Evolutionary conservation across 257 asterid genomes (phyloP).

Genomic region (Agastache rugosa): DNA sequence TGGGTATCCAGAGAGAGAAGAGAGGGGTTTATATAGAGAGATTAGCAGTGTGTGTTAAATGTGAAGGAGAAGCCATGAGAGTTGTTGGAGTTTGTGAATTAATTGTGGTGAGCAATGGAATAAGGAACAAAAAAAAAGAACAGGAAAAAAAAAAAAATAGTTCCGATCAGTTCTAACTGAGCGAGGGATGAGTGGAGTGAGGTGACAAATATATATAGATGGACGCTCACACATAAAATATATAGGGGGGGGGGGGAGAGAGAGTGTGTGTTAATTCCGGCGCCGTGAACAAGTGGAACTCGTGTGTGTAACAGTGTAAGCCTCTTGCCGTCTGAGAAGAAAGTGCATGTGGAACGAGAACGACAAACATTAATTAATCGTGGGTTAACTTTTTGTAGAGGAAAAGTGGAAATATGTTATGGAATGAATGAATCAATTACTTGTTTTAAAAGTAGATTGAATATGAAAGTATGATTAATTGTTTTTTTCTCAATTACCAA

Average conservation of each 20-base stretch:
- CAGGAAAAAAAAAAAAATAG: not conserved
- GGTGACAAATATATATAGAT: not conserved
- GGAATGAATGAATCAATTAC: not conserved
- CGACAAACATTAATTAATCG: slow-evolving; percentile 19
- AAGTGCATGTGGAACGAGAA: slow-evolving; percentile 29
- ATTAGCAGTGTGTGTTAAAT: not conserved
- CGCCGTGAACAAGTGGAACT: slow-evolving; percentile 50
- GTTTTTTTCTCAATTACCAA: not conserved
- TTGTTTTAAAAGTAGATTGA: slow-evolving; percentile 2
- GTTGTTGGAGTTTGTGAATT: not conserved
- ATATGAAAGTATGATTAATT: not conserved
- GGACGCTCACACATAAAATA: too few species aligned
- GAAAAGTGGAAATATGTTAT: not conserved
- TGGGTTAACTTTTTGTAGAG: not conserved
- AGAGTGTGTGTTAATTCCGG: slow-evolving; percentile 35
- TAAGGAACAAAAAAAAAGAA: not conserved
- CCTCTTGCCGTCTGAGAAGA: not conserved
- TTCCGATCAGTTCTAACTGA: not conserved
- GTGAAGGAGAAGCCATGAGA: slow-evolving; percentile 9
- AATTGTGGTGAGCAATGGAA: not conserved
- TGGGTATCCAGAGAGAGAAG: too few species aligned
- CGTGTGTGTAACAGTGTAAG: not conserved
- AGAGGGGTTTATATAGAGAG: not conserved
- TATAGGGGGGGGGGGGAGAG: not conserved
- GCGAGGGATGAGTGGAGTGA: slow-evolving; percentile 15